Conservation (phyloP, 2,329 filamentous ascomycete genomes). For the Penicillium sp. region DNA sequence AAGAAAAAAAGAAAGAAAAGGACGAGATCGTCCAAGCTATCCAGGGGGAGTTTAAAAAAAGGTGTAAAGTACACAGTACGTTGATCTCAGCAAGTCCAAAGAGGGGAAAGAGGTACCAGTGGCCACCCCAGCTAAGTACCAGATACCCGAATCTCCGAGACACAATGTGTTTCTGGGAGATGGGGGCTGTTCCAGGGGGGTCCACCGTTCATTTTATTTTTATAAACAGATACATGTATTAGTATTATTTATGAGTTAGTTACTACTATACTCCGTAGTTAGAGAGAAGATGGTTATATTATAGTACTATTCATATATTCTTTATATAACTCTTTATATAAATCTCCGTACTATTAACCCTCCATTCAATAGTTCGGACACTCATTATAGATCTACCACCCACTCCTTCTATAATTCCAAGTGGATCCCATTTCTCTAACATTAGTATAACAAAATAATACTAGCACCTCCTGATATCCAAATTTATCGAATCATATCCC, state of each 20-base stretch:
- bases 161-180: constrained; percentile 26
- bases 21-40: constrained; percentile 2
- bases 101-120: neutral
- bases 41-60: neutral
- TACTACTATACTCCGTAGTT: no score
- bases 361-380: neutral
- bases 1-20: constrained; percentile 2
- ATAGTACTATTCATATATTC: no score
- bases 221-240: no score
- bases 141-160: constrained; percentile 22
- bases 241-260: no score
- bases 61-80: neutral
- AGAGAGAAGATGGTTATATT: no score
- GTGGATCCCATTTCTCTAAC: constrained; percentile 1
- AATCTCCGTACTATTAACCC: neutral
- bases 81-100: neutral
- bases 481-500: neutral
- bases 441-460: neutral
- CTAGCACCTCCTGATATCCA: neutral
- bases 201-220: constrained; percentile 1
- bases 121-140: constrained; percentile 9
- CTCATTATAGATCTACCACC: no score
- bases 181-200: neutral
- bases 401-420: neutral
- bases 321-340: neutral